Base-by-base conservation (phyloP, 371 early-diverging fungal species). In the Apophysomyces trapeziformis region DNA sequence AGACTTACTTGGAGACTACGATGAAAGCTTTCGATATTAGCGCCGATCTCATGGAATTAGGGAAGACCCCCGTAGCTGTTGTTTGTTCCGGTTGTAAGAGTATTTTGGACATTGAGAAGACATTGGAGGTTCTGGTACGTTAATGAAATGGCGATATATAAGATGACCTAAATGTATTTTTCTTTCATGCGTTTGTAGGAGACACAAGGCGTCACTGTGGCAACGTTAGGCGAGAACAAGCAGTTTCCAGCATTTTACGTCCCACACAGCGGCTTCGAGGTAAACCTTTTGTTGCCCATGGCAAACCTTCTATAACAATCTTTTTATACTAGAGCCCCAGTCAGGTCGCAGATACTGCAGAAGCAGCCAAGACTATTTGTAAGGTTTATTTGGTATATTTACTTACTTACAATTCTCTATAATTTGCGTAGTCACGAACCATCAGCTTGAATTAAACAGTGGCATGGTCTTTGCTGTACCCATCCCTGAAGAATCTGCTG, bases 21-120 rank as follows among this genome's bases (percentile, higher is more conserved):
- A 39, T 12, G 6, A 58, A 44, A 85, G 89, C 92, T 0, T 82
- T 93, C 82, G 98, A 98, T 73, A 82, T 96, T 13, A 92, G 93
- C 61, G 97, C 97, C 1, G 98, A 98, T 84, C 77, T 98, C 66
- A 91, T 88, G 2, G 98, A 97, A 73, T 83, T 98, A n/a, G 93
- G 94, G 1, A 75, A 89, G 50, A 95, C 97, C 0, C 93, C 95
- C 0, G 92, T 98, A 1, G 89, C 96, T 0, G 98, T 98, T 1
- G 89, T 97, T 1, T 97, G 96, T 76, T 93, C 96, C 0, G 98
- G 98, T 39, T 95, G 92, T 4, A 98, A 98, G 73, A 90, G 93
- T 37, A 96, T 97, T 43, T 78, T 98, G 26, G 97, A 96, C 74
- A 92, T 98, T 71, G 89, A 83, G 61, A 88, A 89, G 64, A 98